Conservation (phyloP, 371 early-diverging fungal genomes). For the Funneliformis caledonium region DNA sequence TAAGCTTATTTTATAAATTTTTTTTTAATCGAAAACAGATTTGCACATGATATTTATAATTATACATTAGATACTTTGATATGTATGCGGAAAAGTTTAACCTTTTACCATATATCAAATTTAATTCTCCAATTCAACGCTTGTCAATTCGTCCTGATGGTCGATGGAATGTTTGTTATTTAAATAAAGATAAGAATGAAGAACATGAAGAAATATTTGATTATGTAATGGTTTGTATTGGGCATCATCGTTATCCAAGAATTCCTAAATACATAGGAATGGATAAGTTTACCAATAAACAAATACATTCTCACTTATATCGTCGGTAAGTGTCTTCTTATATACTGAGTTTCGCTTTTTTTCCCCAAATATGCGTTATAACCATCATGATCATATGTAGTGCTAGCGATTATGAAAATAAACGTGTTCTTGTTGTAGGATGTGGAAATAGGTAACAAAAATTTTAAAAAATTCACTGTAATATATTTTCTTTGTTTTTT, state of each 20-base stretch:
- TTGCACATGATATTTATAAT: too few species aligned
- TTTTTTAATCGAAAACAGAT: too few species aligned
- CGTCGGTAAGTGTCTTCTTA: slow-evolving; percentile 36
- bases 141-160: slow-evolving; percentile 48
- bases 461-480: too few species aligned
- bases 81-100: slow-evolving; percentile 54
- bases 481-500: too few species aligned
- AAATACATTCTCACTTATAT: slow-evolving; percentile 58
- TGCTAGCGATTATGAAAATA: slow-evolving; percentile 48
- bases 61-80: slow-evolving; percentile 42
- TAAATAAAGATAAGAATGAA: not conserved
- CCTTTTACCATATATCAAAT: slow-evolving; percentile 53
- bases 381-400: slow-evolving; percentile 24
- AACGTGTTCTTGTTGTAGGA: slow-evolving; percentile 50
- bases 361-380: not conserved
- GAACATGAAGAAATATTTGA: slow-evolving; percentile 49
- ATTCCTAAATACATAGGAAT: slow-evolving; percentile 57
- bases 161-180: slow-evolving; percentile 53
- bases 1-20: slow-evolving; percentile 18
- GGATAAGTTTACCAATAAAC: slow-evolving; percentile 49
- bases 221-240: slow-evolving; percentile 55
- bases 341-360: not conserved
- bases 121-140: slow-evolving; percentile 51
- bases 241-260: slow-evolving; percentile 57
- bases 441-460: slow-evolving; percentile 45